phyloP scores from a whole-genome alignment of 2,329 filamentous ascomycete genomes.

The Plectosphaerella sp. region DNA sequence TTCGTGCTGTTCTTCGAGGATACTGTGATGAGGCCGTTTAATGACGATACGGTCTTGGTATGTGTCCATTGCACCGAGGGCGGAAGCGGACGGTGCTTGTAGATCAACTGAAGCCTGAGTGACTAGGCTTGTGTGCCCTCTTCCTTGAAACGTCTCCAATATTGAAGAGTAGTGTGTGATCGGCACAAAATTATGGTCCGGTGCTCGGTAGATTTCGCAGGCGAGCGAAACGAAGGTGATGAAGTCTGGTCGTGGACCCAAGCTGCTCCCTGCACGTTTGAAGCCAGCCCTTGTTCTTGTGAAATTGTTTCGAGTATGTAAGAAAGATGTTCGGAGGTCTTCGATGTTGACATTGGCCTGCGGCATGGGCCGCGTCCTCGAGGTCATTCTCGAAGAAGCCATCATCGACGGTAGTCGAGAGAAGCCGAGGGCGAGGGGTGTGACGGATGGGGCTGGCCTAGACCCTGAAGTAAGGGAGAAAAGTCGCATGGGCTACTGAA shows the following conservation, averaged over 20 bases:
- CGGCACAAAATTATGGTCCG: neutral
- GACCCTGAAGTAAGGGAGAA: too few relatives aligned
- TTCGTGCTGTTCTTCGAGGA: neutral
- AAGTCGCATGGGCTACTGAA: too few relatives aligned
- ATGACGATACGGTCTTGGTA: neutral
- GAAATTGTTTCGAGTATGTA: neutral
- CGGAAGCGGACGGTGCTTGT: neutral
- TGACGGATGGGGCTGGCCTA: too few relatives aligned
- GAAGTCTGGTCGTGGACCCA: neutral
- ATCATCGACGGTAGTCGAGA: too few relatives aligned
- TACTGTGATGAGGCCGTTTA: neutral
- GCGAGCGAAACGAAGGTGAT: slow-evolving; percentile 1
- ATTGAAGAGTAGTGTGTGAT: neutral
- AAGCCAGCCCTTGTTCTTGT: neutral
- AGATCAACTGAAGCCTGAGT: neutral
- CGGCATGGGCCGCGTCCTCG: neutral
- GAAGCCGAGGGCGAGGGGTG: too few relatives aligned
- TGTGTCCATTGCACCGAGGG: neutral
- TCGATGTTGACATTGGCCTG: neutral
- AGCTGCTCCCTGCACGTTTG: neutral
- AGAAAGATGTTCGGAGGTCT: neutral
- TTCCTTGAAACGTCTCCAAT: neutral
- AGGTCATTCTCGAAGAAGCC: neutral
- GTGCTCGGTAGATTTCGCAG: neutral
- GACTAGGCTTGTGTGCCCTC: neutral